A percentile compares a stretch with the other conserved stretches of the same genome.
These are phyloP conservation scores for Boletus insuetus DNA, from an alignment of 768 basidiomycete genomes.

Conservation along the genomic window DNA sequence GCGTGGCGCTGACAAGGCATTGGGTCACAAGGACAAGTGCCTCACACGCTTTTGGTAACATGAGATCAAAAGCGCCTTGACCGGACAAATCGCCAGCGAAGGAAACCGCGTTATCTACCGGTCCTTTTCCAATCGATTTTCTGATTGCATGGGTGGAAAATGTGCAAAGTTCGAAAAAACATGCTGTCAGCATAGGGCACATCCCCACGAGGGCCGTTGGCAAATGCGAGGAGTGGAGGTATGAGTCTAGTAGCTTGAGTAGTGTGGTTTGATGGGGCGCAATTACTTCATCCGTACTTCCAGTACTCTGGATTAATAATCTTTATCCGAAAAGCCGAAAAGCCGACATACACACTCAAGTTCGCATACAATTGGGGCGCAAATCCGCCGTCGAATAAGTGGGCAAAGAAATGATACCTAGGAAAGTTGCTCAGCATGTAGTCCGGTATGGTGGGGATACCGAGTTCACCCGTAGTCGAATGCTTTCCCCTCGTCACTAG, in stretches of 20 bases:
- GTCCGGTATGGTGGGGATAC: background rate
- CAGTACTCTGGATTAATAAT: slow-evolving; percentile 16
- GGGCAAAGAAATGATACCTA: slow-evolving; percentile 67
- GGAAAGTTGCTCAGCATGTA: slow-evolving; percentile 10
- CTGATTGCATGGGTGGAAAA: slow-evolving; percentile 57
- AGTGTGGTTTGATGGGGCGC: slow-evolving; percentile 86
- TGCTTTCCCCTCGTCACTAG: slow-evolving; percentile 59
- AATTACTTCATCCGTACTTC: slow-evolving; percentile 66
- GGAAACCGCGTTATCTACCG: slow-evolving; percentile 8
- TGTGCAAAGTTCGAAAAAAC: slow-evolving; percentile 57
- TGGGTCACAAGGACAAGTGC: slow-evolving; percentile 77
- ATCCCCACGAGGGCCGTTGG: slow-evolving; percentile 40
- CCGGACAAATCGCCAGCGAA: slow-evolving; percentile 10
- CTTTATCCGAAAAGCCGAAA: background rate
- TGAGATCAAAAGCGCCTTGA: slow-evolving; percentile 54
- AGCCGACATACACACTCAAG: slow-evolving; percentile 54
- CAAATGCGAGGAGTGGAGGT: slow-evolving; percentile 57
- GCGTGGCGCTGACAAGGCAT: slow-evolving; percentile 62
- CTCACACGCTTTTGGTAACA: slow-evolving; percentile 77
- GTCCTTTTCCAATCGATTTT: slow-evolving; percentile 39
- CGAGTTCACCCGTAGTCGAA: slow-evolving; percentile 71
- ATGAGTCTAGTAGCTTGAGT: slow-evolving; percentile 84
- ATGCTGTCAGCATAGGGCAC: slow-evolving; percentile 56
- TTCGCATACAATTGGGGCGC: slow-evolving; percentile 58
- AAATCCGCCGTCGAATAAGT: slow-evolving; percentile 57